Conservation (phyloP, 306 rosid species). For the Herpetospermum pedunculosum region DNA sequence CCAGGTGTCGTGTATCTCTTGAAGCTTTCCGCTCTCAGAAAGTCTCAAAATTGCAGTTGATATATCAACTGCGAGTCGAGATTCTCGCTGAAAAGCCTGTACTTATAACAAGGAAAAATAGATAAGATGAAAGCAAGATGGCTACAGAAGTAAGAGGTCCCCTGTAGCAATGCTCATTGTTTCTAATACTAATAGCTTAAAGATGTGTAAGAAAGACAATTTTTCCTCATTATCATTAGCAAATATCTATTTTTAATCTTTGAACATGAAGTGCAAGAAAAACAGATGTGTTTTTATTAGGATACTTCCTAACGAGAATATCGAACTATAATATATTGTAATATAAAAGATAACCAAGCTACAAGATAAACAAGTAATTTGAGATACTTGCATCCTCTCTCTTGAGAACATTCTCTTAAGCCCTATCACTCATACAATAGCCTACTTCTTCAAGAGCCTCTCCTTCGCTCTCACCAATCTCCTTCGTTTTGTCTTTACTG, state of each 20-base stretch:
- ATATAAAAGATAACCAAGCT: no score
- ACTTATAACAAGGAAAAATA: slow-evolving; percentile 2
- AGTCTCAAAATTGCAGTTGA: slow-evolving; percentile 82
- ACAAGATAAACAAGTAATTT: no score
- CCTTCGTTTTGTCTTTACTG: not conserved
- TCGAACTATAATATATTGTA: no score
- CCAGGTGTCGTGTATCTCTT: slow-evolving; percentile 51
- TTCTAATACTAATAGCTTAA: not conserved
- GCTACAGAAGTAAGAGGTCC: no score
- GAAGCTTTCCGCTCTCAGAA: slow-evolving; percentile 73
- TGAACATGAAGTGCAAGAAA: no score
- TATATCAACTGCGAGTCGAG: slow-evolving; percentile 82
- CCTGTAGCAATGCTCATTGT: not conserved
- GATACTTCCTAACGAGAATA: no score
- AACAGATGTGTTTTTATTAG: not conserved
- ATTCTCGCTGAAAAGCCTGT: slow-evolving; percentile 76
- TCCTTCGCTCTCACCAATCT: not conserved
- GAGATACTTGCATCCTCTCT: no score
- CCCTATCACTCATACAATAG: no score
- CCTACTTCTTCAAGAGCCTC: no score
- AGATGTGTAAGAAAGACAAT: not conserved
- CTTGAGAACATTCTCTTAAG: no score
- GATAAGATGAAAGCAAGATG: not conserved
- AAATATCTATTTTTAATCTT: not conserved
- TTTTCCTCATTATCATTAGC: not conserved